Evolutionary conservation across 495 filamentous ascomycete genomes (phyloP), one percentile per base, ranked within the genome.

Genomic region (Podospora pseudocomata): DNA sequence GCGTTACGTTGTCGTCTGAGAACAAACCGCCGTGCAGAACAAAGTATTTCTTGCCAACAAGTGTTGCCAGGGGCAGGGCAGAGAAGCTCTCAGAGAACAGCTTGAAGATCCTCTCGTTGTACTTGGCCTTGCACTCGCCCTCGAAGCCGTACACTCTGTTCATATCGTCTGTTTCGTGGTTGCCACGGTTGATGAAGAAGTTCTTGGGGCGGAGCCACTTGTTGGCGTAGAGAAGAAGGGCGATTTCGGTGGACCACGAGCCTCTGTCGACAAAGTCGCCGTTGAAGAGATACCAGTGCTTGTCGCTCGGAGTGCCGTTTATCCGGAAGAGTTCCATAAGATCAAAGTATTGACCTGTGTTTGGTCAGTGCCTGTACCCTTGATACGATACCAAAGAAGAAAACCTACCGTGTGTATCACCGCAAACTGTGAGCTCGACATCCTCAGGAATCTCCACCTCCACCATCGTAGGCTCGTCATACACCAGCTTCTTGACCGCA

Each of bases 151-250:
- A 98, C 28, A 95, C 94, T 76, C 92, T 88, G 83, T 99, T 99
- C 95, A 99, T 99, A 78, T 98, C 95, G 77, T 99, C 95, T 67
- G 95, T 98, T 81, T 99, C 95, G 82, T 99, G 95, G 80, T 99
- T 99, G 69, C 95, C 95, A 63, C 95, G 89, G 85, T 99, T 99
- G 68, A 99, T 83, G 88, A 96, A 99, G 80, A 99, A 92, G 54
- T 83, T 86, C 53, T 88, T 85, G 0, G 96, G 95, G 64, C 89
- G 89, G 71, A 99, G 79, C 93, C 92, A 96, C 81, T 99, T 99
- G 85, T 97, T 95, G 44, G 94, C 91, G 75, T 97, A 99, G 27
- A 99, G 86, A 30, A 97, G 85, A 27, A 99, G 84, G 13, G 92
- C 95, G 72, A 99, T 93, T 76, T 99, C 95, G 9, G 91, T 94